Base-by-base conservation (phyloP, 805 yeast species). In the Groenewaldozyma tartarivorans region DNA sequence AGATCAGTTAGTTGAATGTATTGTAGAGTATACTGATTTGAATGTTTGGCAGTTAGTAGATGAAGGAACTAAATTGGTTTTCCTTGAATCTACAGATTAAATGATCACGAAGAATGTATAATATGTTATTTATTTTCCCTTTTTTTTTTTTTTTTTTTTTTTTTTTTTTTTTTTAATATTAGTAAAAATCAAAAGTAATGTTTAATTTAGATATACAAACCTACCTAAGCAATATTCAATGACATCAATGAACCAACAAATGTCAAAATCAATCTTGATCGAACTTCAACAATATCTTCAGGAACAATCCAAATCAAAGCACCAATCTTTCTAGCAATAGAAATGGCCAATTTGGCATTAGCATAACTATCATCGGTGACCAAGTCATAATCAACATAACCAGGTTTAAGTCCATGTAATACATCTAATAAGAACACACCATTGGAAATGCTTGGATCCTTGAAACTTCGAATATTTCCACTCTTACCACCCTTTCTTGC, bases 291-390 rank as follows among this genome's bases (percentile, higher is more conserved):
- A 56, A 92, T 92, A 67, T 92, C 98, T 63, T 92, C 98, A n/a
- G 98, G 98, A n/a, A 92, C 96, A 52, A 92, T 73, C 96, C 96
- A 92, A 56, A 92, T 92, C 60, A 92, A 76, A 32, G 96, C 98
- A 47, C 98, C 98, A 52, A 92, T 68, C 64, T 92, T 92, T 74
- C 98, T 82, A 27, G 98, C 98, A 56, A 92, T 92, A 2, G 97
- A 92, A 59, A 92, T 92, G 17, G 98, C 98, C 60, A 92, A 74
- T 68, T 85, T 82, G 17, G 97, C 98, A 60, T 92, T 92, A 32
- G 95, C 94, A 58, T 86, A 86, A 57, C 72, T 75, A 49, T 90
- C 95, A 46, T 86, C 95, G 41, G 80, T 72, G 4, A 92, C 97
- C 53, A 92, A 74, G 54, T 83, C 90, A 63, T 90, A 92, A 63